A percentile compares a stretch with the other conserved stretches of the same genome.
phyloP scores from a whole-genome alignment of 495 filamentous ascomycete genomes.

The Penicillium lagena region DNA sequence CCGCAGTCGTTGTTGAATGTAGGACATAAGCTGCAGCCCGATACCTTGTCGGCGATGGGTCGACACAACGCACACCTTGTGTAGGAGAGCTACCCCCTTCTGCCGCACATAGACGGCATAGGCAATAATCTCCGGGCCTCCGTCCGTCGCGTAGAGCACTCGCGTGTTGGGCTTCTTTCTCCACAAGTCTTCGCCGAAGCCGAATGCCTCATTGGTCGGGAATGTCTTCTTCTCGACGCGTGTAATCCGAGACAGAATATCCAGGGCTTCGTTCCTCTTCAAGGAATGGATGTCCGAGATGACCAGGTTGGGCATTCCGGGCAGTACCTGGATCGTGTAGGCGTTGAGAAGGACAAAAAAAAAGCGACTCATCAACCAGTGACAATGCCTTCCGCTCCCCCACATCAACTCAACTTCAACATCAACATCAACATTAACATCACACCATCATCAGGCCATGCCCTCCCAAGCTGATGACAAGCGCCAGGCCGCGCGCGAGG shows the following conservation, averaged over 20 bases:
- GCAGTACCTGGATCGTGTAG: background rate
- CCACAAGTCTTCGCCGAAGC: conserved; percentile 46
- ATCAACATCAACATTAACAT: too few species aligned
- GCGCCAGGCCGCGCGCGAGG: conserved; percentile 86
- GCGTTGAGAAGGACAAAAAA: too few species aligned
- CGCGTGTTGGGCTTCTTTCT: conserved; percentile 50
- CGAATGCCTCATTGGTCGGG: conserved; percentile 49
- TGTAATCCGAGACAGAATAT: conserved; percentile 35
- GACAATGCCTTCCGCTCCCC: too few species aligned
- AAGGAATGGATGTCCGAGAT: conserved; percentile 41
- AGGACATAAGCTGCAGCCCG: conserved; percentile 43
- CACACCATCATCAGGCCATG: conserved; percentile 10
- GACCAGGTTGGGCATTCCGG: conserved; percentile 27
- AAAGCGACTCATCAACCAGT: too few species aligned
- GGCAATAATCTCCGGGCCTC: conserved; percentile 26
- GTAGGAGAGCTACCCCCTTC: conserved; percentile 45
- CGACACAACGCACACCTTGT: conserved; percentile 54
- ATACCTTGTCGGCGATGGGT: conserved; percentile 47
- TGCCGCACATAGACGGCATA: conserved; percentile 51
- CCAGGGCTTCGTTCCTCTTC: conserved; percentile 27
- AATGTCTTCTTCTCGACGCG: conserved; percentile 54
- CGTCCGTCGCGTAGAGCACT: conserved; percentile 37
- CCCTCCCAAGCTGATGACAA: conserved; percentile 53
- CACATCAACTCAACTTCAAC: too few species aligned
- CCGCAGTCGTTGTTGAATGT: conserved; percentile 39